Conservation (phyloP, 176 grass and related monocot genomes). For the Saccharum officinarum region DNA sequence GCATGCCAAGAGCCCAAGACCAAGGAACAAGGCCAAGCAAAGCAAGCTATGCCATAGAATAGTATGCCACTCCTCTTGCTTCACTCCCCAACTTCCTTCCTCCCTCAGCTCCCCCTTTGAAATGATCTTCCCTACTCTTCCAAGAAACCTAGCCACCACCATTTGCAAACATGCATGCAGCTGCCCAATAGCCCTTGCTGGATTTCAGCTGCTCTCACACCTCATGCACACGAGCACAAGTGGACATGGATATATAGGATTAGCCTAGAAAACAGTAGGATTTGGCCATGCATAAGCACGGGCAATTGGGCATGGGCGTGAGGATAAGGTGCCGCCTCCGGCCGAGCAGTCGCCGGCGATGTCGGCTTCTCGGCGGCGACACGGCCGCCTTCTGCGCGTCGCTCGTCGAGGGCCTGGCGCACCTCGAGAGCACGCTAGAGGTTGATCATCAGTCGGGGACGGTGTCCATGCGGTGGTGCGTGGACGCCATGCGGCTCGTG, state of each 20-base stretch:
- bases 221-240: background rate
- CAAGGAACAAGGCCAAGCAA: conserved; percentile 9
- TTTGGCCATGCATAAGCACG: background rate
- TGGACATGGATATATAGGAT: background rate
- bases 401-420: conserved; percentile 60
- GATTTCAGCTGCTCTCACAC: background rate
- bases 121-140: conserved; percentile 34
- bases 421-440: conserved; percentile 55
- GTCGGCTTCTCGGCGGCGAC: conserved; percentile 33
- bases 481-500: conserved; percentile 71
- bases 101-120: background rate
- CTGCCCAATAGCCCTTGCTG: background rate
- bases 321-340: conserved; percentile 22
- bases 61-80: conserved; percentile 51
- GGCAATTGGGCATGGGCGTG: background rate
- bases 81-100: conserved; percentile 54
- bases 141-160: conserved; percentile 20
- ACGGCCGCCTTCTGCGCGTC: conserved; percentile 64
- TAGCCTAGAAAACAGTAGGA: background rate
- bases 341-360: background rate
- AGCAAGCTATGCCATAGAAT: conserved; percentile 28
- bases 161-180: background rate
- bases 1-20: background rate
- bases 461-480: conserved; percentile 78
- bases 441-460: background rate